Conservation (phyloP, 441 rosid species). For the Brassica balearica region DNA sequence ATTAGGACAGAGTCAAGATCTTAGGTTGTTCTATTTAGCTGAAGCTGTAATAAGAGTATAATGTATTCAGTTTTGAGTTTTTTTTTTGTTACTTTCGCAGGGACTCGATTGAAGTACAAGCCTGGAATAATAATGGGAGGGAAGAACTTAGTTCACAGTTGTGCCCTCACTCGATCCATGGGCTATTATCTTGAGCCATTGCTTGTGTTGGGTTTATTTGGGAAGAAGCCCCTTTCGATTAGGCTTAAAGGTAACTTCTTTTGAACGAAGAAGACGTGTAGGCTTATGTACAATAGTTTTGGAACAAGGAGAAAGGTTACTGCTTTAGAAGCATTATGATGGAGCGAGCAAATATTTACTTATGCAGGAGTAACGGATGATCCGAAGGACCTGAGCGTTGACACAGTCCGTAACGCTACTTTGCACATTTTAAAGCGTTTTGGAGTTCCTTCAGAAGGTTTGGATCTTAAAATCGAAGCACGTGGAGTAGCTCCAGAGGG, state of each 20-base stretch:
- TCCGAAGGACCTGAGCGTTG: conserved; percentile 75
- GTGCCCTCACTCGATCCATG: conserved; percentile 72
- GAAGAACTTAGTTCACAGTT: conserved; percentile 68
- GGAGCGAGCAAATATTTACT: neutral
- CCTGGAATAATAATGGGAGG: conserved; percentile 86
- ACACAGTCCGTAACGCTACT: conserved; percentile 76
- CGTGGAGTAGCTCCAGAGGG: conserved; percentile 85
- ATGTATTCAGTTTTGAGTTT: neutral
- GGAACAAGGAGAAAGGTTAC: neutral
- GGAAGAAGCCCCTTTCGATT: conserved; percentile 68
- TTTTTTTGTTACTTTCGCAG: conserved; percentile 44
- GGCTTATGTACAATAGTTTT: neutral
- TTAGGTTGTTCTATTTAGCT: neutral
- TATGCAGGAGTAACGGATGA: conserved; percentile 84
- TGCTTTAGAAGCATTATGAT: conserved; percentile 17
- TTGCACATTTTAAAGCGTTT: conserved; percentile 74
- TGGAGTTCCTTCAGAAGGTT: conserved; percentile 80
- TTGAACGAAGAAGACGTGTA: neutral
- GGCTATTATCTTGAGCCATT: conserved; percentile 90
- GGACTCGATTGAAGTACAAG: conserved; percentile 73
- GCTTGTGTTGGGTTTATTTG: conserved; percentile 75
- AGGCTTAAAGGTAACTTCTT: conserved; percentile 67
- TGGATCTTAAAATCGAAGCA: conserved; percentile 71
- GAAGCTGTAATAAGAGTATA: neutral
- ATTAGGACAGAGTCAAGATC: neutral